Evolutionary conservation across 768 basidiomycete species (phyloP), one percentile per base, ranked within the genome.

Genomic region (Pholiota microspora): DNA sequence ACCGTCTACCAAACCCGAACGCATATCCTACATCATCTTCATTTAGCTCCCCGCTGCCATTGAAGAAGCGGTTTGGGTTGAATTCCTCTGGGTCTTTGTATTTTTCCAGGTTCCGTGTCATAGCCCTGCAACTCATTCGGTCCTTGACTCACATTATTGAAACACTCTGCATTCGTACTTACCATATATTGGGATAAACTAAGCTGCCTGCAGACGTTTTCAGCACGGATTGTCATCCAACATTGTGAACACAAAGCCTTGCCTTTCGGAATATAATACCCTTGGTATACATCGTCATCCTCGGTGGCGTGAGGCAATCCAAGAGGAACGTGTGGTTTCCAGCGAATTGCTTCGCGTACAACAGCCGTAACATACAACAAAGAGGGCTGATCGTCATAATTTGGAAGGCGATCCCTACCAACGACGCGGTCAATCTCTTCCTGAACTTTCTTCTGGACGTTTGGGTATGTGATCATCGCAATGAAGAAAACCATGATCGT

Each of bases 381-480:
- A n/a, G 54, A 53, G 2, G 47, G 13, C 8, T 59, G 59, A 49
- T 74, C 71, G 1, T 56, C 58, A 24, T 66, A 62, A 8, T 57
- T 55, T 0, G 72, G 70, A 1, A 74, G 61, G 2, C 72, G 63
- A 6, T 65, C 58, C 5, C 38, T 36, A 3, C 73, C 73, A 7
- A 72, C 51, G 8, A 72, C 62, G 0, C 58, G 45, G 51, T 75
- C 72, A 13, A 76, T 58, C 52, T 74, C 72, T 1, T 49, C 62
- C 53, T 72, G 75, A 0, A 69, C 73, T 40, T 65, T 68, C 13
- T 46, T 56, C 48, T 73, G 71, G 0, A 66, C 58, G 6, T 74
- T 61, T 0, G 68, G 71, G 49, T 69, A 61, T 7, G 59, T 57
- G 15, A 63, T 48, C 64, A 72, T 64, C 7, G 65, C 59, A n/a